These are phyloP conservation scores for Davidsoniella neocaledoniae DNA, from an alignment of 2,329 filamentous ascomycete genomes.

Conservation along the genomic window DNA sequence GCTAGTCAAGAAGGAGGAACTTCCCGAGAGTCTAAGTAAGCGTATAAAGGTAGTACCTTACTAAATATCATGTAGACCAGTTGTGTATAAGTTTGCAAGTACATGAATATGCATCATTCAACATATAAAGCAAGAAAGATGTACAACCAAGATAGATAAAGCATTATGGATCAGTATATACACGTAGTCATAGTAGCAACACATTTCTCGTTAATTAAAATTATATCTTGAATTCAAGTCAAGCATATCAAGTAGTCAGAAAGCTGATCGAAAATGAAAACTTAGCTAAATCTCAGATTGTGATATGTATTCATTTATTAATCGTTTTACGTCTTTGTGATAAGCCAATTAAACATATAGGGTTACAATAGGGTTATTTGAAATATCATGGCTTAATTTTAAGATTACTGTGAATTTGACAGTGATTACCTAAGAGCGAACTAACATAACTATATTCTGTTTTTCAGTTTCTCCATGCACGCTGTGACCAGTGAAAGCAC, in stretches of 20 bases:
- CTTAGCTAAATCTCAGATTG: too few species aligned
- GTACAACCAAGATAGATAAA: background rate
- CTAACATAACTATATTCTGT: background rate
- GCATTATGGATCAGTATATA: too few species aligned
- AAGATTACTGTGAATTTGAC: too few species aligned
- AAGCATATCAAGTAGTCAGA: too few species aligned
- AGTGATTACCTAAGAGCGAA: background rate
- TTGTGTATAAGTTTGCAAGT: background rate
- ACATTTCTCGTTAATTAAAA: too few species aligned
- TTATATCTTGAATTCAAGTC: too few species aligned
- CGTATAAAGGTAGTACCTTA: constrained; percentile 56
- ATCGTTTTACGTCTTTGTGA: too few species aligned
- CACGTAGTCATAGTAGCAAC: too few species aligned
- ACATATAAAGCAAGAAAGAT: background rate
- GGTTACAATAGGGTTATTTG: background rate
- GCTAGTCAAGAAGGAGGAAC: constrained; percentile 54
- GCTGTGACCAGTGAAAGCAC: too few species aligned
- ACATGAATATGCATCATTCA: background rate
- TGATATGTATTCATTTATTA: too few species aligned
- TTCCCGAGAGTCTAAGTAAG: constrained; percentile 49
- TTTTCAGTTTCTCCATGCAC: background rate
- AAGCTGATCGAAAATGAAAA: too few species aligned
- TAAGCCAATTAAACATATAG: background rate
- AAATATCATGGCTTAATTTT: background rate
- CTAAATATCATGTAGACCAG: constrained; percentile 20